Conservation (phyloP, 306 rosid genomes). For the Rosa chinensis region DNA sequence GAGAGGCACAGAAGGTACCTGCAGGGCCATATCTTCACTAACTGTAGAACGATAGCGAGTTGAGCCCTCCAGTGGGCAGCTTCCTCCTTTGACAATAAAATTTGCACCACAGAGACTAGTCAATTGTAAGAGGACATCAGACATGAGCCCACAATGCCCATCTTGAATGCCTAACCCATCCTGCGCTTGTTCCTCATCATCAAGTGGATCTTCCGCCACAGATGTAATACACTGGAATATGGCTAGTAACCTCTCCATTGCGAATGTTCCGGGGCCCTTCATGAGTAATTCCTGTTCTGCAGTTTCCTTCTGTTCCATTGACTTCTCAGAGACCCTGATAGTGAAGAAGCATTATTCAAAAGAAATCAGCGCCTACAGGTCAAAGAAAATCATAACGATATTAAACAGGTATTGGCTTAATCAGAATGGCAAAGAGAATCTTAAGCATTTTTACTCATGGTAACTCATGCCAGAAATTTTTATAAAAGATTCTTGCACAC, state of each 20-base stretch:
- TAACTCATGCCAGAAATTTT: neutral
- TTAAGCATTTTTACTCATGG: neutral
- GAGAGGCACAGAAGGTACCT: constrained; percentile 43
- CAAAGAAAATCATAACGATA: neutral
- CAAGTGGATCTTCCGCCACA: constrained; percentile 52
- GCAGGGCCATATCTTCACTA: constrained; percentile 67
- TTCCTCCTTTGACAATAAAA: constrained; percentile 78
- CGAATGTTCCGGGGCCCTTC: constrained; percentile 98
- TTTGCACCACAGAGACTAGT: constrained; percentile 90
- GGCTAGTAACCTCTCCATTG: constrained; percentile 90
- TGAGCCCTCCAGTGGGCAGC: constrained; percentile 86
- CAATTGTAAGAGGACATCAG: constrained; percentile 77
- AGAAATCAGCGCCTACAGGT: neutral
- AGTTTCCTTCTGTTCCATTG: constrained; percentile 64
- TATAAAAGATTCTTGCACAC: neutral
- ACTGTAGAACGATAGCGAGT: constrained; percentile 77
- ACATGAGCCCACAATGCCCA: constrained; percentile 61
- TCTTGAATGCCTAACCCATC: constrained; percentile 41
- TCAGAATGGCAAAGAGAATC: neutral
- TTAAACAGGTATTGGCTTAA: neutral
- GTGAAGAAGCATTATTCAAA: constrained; percentile 26
- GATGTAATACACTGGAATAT: constrained; percentile 88
- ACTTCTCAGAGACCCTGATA: constrained; percentile 62
- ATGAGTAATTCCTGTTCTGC: constrained; percentile 72
- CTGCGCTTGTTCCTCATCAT: constrained; percentile 53